Conservation (phyloP, 83 land plant species). For the Picea mariana region DNA sequence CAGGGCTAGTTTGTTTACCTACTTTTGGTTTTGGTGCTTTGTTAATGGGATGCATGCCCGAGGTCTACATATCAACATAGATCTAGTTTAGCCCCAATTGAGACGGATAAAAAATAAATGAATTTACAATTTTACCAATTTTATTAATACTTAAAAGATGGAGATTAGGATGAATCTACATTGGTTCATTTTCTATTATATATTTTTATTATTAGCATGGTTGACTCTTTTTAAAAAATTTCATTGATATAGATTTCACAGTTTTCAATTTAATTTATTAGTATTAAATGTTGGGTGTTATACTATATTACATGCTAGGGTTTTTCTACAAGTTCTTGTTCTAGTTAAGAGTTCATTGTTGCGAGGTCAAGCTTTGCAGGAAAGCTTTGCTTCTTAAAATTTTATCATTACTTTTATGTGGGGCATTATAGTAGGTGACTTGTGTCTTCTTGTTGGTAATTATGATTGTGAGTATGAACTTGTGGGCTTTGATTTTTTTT, state of each 20-base stretch:
- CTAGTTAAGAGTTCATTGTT: constrained; percentile 85
- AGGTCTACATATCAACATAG: too few species aligned
- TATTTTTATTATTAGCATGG: too few species aligned
- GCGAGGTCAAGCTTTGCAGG: constrained; percentile 95
- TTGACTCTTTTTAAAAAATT: too few species aligned
- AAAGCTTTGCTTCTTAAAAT: constrained; percentile 20
- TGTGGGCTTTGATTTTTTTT: constrained; percentile 86
- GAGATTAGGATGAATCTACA: too few species aligned
- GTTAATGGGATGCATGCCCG: constrained; percentile 72
- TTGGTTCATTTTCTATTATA: too few species aligned
- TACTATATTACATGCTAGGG: constrained; percentile 61
- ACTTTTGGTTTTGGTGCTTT: not conserved
- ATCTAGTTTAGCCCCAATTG: too few species aligned
- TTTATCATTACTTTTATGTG: not conserved
- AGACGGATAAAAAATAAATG: too few species aligned
- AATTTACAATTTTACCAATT: too few species aligned
- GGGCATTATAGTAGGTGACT: not conserved
- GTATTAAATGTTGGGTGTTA: constrained; percentile 65
- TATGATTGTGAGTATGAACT: constrained; percentile 12
- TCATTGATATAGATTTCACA: too few species aligned
- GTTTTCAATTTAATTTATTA: constrained; percentile 1
- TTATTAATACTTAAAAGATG: too few species aligned
- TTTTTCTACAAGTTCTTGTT: constrained; percentile 90
- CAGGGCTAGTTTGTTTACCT: not conserved
- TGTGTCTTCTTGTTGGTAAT: constrained; percentile 8